A percentile compares a stretch with the other conserved stretches of the same genome.
These are phyloP conservation scores for Nemania sp. DNA, from an alignment of 2,329 filamentous ascomycete species.

Conservation along the genomic window DNA sequence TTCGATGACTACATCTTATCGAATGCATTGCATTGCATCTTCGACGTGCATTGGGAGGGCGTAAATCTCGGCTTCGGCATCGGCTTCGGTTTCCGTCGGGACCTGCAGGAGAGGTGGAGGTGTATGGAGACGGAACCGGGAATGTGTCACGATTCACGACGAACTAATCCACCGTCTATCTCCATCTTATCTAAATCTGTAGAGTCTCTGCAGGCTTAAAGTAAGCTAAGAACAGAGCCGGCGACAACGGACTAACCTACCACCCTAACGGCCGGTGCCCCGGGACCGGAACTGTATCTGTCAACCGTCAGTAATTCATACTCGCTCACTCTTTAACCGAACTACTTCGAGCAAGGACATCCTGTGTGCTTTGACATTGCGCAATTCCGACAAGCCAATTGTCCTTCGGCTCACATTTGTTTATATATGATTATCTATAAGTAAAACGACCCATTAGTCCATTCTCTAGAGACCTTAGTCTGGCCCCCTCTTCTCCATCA, in stretches of 20 bases:
- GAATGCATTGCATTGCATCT: not conserved
- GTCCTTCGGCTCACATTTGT: too few species aligned
- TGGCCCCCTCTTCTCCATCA: too few species aligned
- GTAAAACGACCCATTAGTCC: too few species aligned
- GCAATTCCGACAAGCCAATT: too few species aligned
- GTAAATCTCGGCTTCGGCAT: not conserved
- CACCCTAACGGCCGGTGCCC: not conserved
- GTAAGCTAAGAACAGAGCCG: not conserved
- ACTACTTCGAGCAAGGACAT: too few species aligned
- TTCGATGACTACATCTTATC: not conserved
- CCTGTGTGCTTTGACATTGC: too few species aligned
- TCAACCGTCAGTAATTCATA: not conserved
- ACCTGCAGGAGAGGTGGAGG: not conserved
- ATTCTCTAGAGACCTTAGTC: too few species aligned
- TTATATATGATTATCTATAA: too few species aligned
- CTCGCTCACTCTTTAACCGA: not conserved
- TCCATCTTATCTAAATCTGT: not conserved
- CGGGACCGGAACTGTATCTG: slow-evolving; percentile 2
- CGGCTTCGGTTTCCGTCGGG: not conserved
- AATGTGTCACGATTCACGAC: not conserved
- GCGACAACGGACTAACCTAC: not conserved
- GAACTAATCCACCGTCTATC: not conserved
- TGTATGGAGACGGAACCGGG: too few species aligned
- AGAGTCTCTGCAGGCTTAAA: not conserved
- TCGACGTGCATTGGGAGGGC: not conserved